A percentile compares a stretch with the other conserved stretches of the same genome.
Evolutionary conservation across 2,329 filamentous ascomycete genomes (phyloP).

Genomic region (Lomentospora prolificans): DNA sequence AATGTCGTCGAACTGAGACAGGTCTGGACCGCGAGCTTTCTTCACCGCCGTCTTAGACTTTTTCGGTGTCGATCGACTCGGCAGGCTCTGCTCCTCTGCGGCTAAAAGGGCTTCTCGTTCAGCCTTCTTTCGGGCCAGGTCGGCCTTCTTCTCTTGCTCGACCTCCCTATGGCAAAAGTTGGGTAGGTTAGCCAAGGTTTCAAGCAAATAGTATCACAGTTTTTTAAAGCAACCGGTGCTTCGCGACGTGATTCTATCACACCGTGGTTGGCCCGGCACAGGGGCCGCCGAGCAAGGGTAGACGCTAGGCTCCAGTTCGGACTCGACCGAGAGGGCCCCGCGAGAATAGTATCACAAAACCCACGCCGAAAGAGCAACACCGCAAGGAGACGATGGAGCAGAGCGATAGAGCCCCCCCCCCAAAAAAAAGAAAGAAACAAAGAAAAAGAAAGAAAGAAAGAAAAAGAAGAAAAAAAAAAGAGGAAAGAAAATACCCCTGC

Average conservation of each 20-base stretch:
- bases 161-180: constrained; percentile 56
- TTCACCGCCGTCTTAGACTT: constrained; percentile 59
- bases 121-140: constrained; percentile 79
- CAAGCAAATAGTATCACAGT: not conserved
- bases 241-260: not conserved
- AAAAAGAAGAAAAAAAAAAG: not conserved
- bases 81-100: constrained; percentile 65
- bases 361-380: not conserved
- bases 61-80: constrained; percentile 52
- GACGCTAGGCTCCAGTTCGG: no score
- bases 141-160: constrained; percentile 73
- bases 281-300: no score
- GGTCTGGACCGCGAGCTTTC: constrained; percentile 63
- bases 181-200: not conserved
- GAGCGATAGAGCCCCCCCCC: no score
- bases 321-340: no score
- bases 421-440: not conserved
- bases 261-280: not conserved
- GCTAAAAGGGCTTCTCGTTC: constrained; percentile 75
- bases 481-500: not conserved
- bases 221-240: not conserved
- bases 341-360: no score
- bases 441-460: not conserved
- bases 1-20: constrained; percentile 61
- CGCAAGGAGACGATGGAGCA: not conserved